phyloP scores from a whole-genome alignment of 1,284 basidiomycete species.

The Sporisorium reilianum region DNA sequence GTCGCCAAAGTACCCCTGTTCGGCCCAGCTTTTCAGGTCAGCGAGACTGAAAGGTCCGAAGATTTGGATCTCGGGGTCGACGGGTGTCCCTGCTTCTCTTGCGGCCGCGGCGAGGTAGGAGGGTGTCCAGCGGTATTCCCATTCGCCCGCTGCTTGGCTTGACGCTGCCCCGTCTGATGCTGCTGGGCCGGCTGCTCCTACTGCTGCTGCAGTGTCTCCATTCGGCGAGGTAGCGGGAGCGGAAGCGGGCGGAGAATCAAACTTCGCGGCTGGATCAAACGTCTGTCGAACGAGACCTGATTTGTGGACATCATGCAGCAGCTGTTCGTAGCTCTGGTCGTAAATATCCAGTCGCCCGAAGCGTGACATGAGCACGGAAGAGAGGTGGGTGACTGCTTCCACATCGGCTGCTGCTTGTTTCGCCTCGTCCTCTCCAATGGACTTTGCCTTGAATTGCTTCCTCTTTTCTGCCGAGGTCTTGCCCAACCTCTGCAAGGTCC shows the following conservation, averaged over 20 bases:
- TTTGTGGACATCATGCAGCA: slow-evolving; percentile 57
- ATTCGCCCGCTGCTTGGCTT: slow-evolving; percentile 25
- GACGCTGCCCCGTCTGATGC: too few relatives aligned
- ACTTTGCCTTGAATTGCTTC: slow-evolving; percentile 73
- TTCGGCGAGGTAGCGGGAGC: neutral
- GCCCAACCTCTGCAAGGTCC: slow-evolving; percentile 88
- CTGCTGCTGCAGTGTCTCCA: neutral
- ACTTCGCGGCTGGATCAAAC: slow-evolving; percentile 59
- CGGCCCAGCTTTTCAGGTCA: slow-evolving; percentile 57
- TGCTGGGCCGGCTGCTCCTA: too few relatives aligned
- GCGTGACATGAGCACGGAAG: slow-evolving; percentile 60
- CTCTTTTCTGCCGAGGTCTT: slow-evolving; percentile 68
- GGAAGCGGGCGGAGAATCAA: slow-evolving; percentile 10
- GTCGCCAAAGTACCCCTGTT: slow-evolving; percentile 64
- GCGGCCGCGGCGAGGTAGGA: slow-evolving; percentile 59
- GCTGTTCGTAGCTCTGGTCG: slow-evolving; percentile 63
- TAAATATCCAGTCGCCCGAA: slow-evolving; percentile 65
- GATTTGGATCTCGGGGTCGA: slow-evolving; percentile 51
- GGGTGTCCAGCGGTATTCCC: slow-evolving; percentile 66
- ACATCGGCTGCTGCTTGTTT: slow-evolving; percentile 36
- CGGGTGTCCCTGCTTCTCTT: slow-evolving; percentile 22
- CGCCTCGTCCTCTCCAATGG: neutral
- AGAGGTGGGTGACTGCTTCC: slow-evolving; percentile 59
- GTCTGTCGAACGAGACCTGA: slow-evolving; percentile 60
- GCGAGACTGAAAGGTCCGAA: slow-evolving; percentile 61